Conservation (phyloP, 1,284 basidiomycete genomes). For the Omphalotus olearius region DNA sequence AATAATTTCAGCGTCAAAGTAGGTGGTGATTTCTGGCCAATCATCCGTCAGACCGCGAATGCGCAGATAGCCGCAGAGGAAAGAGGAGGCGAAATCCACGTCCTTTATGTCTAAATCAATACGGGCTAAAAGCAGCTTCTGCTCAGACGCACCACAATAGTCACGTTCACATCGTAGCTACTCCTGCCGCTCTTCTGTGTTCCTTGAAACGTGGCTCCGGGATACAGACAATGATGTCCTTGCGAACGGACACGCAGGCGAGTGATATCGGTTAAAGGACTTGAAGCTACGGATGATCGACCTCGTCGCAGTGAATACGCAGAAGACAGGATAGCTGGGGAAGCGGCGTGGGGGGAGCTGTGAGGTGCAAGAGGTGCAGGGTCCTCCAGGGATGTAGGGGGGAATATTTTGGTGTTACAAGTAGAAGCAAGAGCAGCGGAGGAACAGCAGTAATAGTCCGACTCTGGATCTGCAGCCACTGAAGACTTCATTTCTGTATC, state of each 20-base stretch:
- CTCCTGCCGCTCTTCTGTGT: conserved; percentile 83
- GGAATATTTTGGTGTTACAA: conserved; percentile 3
- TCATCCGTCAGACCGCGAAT: conserved; percentile 88
- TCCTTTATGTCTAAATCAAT: conserved; percentile 44
- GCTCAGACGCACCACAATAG: conserved; percentile 52
- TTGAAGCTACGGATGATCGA: conserved; percentile 26
- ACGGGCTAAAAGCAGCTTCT: not conserved
- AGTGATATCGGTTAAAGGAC: conserved; percentile 71
- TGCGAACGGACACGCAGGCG: conserved; percentile 69
- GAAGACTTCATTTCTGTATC: conserved; percentile 3
- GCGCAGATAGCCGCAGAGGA: conserved; percentile 83
- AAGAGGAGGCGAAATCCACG: conserved; percentile 77
- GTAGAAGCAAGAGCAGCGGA: not conserved
- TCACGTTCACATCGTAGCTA: conserved; percentile 82
- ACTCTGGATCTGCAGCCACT: conserved; percentile 1
- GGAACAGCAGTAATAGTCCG: conserved; percentile 3
- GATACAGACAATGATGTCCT: conserved; percentile 76
- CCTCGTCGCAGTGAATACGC: not conserved
- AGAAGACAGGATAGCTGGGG: conserved; percentile 4
- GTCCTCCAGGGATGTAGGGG: not conserved
- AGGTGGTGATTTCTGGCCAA: conserved; percentile 88
- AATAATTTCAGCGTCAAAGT: conserved; percentile 93
- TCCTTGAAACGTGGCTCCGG: conserved; percentile 74
- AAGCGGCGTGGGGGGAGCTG: conserved; percentile 10
- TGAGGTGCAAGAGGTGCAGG: conserved; percentile 3